These are phyloP conservation scores for Aquilaria agallochum DNA, from an alignment of 441 rosid species.

Conservation along the genomic window DNA sequence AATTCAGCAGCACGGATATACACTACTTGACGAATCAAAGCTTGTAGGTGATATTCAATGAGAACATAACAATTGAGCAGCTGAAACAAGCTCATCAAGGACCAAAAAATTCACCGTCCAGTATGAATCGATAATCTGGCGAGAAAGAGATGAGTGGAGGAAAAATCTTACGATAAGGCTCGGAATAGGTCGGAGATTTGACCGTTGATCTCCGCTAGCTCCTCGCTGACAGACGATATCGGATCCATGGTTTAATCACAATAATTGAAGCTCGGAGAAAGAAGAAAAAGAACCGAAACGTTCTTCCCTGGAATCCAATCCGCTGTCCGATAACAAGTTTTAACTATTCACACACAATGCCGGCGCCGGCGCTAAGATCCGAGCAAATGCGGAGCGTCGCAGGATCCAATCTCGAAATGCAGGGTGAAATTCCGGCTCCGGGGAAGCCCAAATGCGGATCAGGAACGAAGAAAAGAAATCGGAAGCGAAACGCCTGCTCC, in stretches of 20 bases:
- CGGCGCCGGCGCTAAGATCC: constrained; percentile 2
- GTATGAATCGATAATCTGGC: neutral
- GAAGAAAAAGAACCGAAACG: no score
- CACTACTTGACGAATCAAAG: no score
- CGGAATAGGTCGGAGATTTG: constrained; percentile 83
- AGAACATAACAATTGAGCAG: neutral
- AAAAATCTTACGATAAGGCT: constrained; percentile 65
- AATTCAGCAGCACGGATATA: neutral
- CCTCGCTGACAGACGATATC: constrained; percentile 66
- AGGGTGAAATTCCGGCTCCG: no score
- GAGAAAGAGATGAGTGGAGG: neutral
- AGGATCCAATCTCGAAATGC: neutral
- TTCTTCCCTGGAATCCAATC: neutral
- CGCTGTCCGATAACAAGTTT: neutral
- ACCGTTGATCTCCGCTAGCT: constrained; percentile 82
- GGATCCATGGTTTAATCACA: constrained; percentile 42
- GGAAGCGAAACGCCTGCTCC: no score
- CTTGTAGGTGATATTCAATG: neutral
- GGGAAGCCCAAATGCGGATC: no score
- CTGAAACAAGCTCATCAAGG: neutral
- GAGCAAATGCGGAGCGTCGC: constrained; percentile 2
- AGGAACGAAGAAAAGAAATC: no score
- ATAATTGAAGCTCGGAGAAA: neutral
- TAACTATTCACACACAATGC: neutral
- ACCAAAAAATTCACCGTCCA: neutral